phyloP scores from a whole-genome alignment of 495 filamentous ascomycete species.

The Neurospora sp. region DNA sequence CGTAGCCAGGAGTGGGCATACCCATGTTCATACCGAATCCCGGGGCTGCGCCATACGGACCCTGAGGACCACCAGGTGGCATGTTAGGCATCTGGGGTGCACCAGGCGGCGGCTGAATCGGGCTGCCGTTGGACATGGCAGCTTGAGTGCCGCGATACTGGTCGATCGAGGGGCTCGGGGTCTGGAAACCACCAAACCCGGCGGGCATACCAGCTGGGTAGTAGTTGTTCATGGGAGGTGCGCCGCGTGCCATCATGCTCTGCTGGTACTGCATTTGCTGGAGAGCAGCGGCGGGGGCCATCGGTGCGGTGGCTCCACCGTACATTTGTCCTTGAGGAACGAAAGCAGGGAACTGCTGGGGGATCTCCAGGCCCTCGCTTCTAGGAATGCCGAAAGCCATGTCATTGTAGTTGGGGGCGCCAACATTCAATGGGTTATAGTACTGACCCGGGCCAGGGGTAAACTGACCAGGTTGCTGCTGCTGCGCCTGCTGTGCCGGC shows the following conservation, averaged over 20 bases:
- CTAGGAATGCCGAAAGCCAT: conserved; percentile 43
- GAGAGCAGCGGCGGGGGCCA: conserved; percentile 35
- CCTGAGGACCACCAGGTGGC: conserved; percentile 16
- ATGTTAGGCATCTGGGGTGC: conserved; percentile 15
- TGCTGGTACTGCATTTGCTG: conserved; percentile 53
- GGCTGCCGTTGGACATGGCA: conserved; percentile 32
- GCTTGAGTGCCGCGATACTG: conserved; percentile 34
- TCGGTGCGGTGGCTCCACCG: conserved; percentile 34
- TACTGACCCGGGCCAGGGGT: conserved; percentile 22
- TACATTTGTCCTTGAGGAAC: conserved; percentile 41
- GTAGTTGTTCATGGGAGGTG: conserved; percentile 41
- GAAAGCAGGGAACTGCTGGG: conserved; percentile 42
- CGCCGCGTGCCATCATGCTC: conserved; percentile 40
- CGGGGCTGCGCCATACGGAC: conserved; percentile 30
- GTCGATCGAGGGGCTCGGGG: conserved; percentile 33
- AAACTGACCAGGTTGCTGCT: conserved; percentile 23
- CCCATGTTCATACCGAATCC: conserved; percentile 41
- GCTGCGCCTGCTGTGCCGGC: conserved; percentile 13
- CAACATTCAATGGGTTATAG: conserved; percentile 31
- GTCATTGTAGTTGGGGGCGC: conserved; percentile 26
- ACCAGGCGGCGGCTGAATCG: conserved; percentile 31
- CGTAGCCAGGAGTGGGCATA: conserved; percentile 36
- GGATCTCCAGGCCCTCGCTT: conserved; percentile 46
- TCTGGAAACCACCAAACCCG: conserved; percentile 38
- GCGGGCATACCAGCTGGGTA: conserved; percentile 35